Conservation (phyloP, 139 green algal species). For the Haematococcus lacustris region DNA sequence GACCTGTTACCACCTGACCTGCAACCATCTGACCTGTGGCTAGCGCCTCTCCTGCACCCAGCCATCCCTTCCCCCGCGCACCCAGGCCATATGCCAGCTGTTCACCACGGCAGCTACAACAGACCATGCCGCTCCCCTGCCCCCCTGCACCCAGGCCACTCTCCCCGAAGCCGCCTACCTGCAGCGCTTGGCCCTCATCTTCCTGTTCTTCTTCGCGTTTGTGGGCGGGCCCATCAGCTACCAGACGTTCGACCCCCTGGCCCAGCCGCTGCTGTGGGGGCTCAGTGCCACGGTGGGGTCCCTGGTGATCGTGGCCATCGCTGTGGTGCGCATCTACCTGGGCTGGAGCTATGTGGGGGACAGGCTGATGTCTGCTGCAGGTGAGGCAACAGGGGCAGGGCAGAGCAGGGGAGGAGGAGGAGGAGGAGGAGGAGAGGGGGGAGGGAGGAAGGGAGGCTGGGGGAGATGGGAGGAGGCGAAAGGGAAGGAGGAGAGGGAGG, state of each 20-base stretch:
- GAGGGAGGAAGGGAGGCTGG: too few species aligned
- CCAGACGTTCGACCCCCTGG: conserved; percentile 70
- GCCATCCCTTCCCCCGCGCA: not conserved
- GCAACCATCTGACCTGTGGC: not conserved
- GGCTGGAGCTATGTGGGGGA: conserved; percentile 89
- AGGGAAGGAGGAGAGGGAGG: not conserved
- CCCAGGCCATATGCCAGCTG: not conserved
- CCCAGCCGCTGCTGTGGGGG: conserved; percentile 56
- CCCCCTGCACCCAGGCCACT: conserved; percentile 36
- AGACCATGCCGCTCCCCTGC: not conserved
- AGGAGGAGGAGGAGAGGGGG: too few species aligned
- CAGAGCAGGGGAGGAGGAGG: too few species aligned
- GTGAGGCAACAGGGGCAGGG: too few species aligned
- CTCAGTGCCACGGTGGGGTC: conserved; percentile 47
- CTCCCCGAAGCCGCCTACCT: conserved; percentile 50
- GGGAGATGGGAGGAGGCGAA: too few species aligned
- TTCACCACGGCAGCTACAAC: not conserved
- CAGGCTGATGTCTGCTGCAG: conserved; percentile 69
- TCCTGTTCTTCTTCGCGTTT: conserved; percentile 48
- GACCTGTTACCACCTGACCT: not conserved
- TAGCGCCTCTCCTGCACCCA: not conserved
- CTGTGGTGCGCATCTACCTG: conserved; percentile 78
- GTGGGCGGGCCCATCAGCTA: conserved; percentile 70
- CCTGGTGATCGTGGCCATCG: conserved; percentile 64
- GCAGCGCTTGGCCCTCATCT: conserved; percentile 50